Conservation (phyloP, 2,329 filamentous ascomycete species). For the Phialocephala sp. region DNA sequence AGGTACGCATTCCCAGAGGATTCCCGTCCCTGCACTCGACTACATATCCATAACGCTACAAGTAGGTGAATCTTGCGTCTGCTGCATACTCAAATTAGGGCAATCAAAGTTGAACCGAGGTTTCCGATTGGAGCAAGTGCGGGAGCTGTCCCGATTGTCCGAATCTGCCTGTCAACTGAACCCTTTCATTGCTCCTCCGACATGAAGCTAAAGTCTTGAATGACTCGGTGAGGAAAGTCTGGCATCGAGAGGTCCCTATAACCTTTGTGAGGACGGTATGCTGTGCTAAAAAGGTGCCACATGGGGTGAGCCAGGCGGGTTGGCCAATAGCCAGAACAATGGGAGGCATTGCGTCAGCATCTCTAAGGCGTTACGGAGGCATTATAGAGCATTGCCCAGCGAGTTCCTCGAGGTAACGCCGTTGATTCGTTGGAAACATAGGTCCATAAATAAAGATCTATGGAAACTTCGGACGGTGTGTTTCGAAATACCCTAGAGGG, state of each 20-base stretch:
- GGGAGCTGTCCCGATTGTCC: conserved; percentile 5
- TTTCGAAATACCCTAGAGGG: background rate
- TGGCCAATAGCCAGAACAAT: conserved; percentile 9
- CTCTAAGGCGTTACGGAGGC: background rate
- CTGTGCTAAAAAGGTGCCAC: background rate
- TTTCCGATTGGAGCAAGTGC: background rate
- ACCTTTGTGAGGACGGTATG: background rate
- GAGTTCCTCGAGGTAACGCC: background rate
- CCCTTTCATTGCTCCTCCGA: background rate
- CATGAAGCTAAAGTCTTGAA: conserved; percentile 3
- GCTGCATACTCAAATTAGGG: conserved; percentile 8
- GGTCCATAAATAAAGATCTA: background rate
- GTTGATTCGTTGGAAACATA: background rate
- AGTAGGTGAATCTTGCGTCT: background rate
- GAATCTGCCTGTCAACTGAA: background rate
- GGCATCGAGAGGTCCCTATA: background rate
- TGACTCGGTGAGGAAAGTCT: background rate
- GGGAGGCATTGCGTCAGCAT: background rate
- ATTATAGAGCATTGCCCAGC: background rate
- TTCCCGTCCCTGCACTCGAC: conserved; percentile 7
- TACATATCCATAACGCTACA: conserved; percentile 2
- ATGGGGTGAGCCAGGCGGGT: background rate
- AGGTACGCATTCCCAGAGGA: conserved; percentile 1
- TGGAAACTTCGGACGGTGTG: conserved; percentile 9
- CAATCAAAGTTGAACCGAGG: conserved; percentile 8